Evolutionary conservation across 345 rosid species (phyloP).

Genomic region (Acer negundo): DNA sequence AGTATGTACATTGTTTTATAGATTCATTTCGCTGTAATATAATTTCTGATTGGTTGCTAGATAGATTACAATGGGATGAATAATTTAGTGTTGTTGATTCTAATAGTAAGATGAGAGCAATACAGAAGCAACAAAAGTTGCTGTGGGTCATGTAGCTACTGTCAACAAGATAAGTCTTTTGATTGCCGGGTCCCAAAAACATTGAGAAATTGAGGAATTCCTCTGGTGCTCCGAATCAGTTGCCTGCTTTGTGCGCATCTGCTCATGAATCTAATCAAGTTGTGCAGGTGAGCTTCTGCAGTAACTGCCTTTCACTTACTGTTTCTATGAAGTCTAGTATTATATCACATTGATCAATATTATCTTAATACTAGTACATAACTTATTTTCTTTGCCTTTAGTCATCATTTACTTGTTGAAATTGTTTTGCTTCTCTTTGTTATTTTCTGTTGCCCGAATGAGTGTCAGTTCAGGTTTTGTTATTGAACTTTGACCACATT

Average conservation of each 20-base stretch:
- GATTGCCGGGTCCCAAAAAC: constrained; percentile 67
- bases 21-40: not conserved
- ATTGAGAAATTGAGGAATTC: constrained; percentile 64
- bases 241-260: constrained; percentile 60
- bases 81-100: constrained; percentile 4
- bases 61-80: constrained; percentile 1
- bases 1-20: not conserved
- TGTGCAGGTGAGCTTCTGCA: constrained; percentile 46
- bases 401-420: not conserved
- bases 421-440: not conserved
- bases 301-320: no score
- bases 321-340: no score
- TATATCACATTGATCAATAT: no score
- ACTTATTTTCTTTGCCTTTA: not conserved
- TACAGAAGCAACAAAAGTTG: constrained; percentile 31
- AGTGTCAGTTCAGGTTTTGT: constrained; percentile 53
- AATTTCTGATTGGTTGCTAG: not conserved
- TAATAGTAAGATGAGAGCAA: constrained; percentile 53
- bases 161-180: constrained; percentile 55
- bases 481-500: not conserved
- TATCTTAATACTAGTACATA: not conserved
- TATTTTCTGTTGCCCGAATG: not conserved
- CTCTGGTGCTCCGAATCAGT: constrained; percentile 63
- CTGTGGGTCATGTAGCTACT: constrained; percentile 58
- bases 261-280: constrained; percentile 71